Conservation (phyloP, 1,284 basidiomycete genomes). For the Tremellales sp. region DNA sequence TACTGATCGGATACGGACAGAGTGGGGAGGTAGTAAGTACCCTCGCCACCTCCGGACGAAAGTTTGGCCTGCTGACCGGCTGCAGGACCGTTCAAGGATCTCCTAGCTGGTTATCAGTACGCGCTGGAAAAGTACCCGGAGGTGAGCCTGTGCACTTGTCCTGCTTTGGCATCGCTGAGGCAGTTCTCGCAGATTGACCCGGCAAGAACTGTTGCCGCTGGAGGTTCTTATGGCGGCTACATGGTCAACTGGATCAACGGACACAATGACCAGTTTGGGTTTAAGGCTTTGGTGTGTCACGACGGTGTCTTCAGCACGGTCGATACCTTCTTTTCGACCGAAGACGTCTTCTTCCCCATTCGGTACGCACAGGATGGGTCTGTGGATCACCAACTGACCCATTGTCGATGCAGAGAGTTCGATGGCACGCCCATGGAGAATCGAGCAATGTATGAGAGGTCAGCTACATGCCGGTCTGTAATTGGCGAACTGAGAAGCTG, state of each 20-base stretch:
- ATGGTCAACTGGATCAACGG: constrained; percentile 83
- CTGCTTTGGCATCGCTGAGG: neutral
- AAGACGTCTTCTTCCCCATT: constrained; percentile 49
- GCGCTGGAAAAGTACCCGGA: constrained; percentile 67
- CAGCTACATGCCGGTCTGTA: neutral
- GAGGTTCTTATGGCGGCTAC: constrained; percentile 50
- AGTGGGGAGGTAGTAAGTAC: constrained; percentile 46
- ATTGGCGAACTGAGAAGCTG: neutral
- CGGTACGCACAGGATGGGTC: constrained; percentile 10
- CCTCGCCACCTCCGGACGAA: neutral
- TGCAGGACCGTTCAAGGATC: constrained; percentile 70
- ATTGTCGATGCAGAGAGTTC: constrained; percentile 18
- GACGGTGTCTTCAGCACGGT: constrained; percentile 61
- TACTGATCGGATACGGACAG: constrained; percentile 59
- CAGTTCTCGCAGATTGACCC: constrained; percentile 61
- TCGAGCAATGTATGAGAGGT: constrained; percentile 39
- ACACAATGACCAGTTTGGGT: constrained; percentile 72
- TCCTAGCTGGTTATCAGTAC: constrained; percentile 70
- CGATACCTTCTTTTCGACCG: constrained; percentile 72
- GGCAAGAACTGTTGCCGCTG: constrained; percentile 66
- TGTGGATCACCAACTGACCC: neutral
- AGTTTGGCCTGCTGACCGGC: constrained; percentile 3
- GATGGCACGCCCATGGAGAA: constrained; percentile 25
- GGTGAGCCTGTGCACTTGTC: constrained; percentile 46
- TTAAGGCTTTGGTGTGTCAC: constrained; percentile 84